A percentile compares a stretch with the other conserved stretches of the same genome.
Conservation (phyloP, 1,284 basidiomycete species). For the Apiotrichum mycotoxinovorans region DNA sequence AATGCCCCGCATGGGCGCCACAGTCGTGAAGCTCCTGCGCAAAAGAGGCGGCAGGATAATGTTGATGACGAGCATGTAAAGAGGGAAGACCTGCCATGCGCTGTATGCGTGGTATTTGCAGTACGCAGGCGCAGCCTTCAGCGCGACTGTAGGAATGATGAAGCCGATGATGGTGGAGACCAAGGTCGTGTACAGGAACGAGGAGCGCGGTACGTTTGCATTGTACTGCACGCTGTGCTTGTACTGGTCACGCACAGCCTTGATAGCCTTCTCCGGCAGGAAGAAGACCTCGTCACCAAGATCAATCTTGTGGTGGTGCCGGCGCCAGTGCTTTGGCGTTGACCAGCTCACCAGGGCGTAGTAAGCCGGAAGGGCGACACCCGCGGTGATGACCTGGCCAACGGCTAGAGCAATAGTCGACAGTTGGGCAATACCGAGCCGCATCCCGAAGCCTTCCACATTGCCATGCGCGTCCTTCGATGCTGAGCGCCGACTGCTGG, state of each 20-base stretch:
- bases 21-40: constrained; percentile 3
- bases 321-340: constrained; percentile 12
- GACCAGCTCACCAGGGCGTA: constrained; percentile 10
- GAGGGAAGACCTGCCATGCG: constrained; percentile 13
- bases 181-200: constrained; percentile 13
- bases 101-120: constrained; percentile 8
- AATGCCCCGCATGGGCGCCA: constrained; percentile 9
- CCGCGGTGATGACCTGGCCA: constrained; percentile 15
- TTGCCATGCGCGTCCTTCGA: constrained; percentile 4
- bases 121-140: not conserved
- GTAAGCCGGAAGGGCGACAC: constrained; percentile 11
- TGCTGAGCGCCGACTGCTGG: constrained; percentile 7
- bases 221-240: constrained; percentile 15
- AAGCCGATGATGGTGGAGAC: constrained; percentile 12
- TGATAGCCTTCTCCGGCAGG: not conserved
- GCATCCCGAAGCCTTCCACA: constrained; percentile 18
- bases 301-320: constrained; percentile 11
- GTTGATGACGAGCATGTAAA: constrained; percentile 17
- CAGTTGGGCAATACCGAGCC: constrained; percentile 14
- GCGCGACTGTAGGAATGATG: not conserved
- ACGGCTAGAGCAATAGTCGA: not conserved
- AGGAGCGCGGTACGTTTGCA: constrained; percentile 14
- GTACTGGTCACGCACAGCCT: not conserved
- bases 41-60: constrained; percentile 11
- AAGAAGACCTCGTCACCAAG: constrained; percentile 14